phyloP scores from a whole-genome alignment of 371 early-diverging fungal genomes.

The Nematocida displodere region DNA sequence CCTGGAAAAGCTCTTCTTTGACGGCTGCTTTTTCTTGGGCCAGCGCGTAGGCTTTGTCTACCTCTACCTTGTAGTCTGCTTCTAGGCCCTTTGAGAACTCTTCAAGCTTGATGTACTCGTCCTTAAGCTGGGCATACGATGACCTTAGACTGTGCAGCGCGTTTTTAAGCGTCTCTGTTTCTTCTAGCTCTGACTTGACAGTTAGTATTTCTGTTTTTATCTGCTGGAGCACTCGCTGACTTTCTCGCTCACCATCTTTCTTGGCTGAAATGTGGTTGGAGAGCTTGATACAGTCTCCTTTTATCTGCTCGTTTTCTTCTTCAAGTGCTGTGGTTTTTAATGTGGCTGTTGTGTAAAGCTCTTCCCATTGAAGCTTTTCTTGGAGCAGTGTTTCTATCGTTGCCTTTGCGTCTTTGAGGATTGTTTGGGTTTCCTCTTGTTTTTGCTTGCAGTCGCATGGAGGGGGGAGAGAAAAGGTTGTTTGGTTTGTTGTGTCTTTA shows the following conservation, averaged over 20 bases:
- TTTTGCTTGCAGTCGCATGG: conserved; percentile 49
- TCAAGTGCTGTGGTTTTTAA: neutral
- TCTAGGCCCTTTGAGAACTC: conserved; percentile 15
- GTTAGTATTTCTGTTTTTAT: conserved; percentile 19
- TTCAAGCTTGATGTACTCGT: conserved; percentile 24
- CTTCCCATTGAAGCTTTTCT: conserved; percentile 3
- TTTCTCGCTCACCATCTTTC: conserved; percentile 16
- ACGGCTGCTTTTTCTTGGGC: neutral
- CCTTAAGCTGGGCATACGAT: neutral
- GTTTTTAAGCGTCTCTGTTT: neutral
- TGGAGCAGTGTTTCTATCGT: conserved; percentile 23
- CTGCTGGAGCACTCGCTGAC: neutral
- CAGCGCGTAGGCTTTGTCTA: neutral
- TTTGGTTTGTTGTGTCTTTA: conserved; percentile 40
- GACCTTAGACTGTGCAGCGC: neutral
- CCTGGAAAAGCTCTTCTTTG: neutral
- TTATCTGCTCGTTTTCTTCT: conserved; percentile 26
- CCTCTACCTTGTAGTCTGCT: conserved; percentile 29
- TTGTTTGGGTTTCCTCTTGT: conserved; percentile 25
- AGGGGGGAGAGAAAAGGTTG: conserved; percentile 22
- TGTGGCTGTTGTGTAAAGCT: neutral
- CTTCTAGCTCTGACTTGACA: conserved; percentile 22
- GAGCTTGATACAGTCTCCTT: conserved; percentile 38
- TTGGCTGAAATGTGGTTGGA: conserved; percentile 31
- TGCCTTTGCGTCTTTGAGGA: conserved; percentile 22